Evolutionary conservation across 106 monocot genomes (phyloP).

Genomic region (Alisma plantagoaquatica): DNA sequence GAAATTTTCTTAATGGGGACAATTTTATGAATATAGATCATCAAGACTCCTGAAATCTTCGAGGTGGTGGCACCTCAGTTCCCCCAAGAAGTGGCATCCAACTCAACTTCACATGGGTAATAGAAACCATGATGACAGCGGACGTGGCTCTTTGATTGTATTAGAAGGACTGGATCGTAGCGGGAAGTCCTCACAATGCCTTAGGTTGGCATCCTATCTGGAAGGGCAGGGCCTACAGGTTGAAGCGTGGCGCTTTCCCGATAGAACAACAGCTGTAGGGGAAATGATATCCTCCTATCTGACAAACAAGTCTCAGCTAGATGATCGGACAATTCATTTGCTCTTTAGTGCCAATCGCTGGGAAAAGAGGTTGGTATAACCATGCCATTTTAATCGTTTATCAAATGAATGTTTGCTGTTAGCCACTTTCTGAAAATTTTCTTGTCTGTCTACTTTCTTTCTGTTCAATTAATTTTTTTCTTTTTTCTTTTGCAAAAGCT

Average conservation of each 20-base stretch:
- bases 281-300: conserved; percentile 94
- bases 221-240: conserved; percentile 40
- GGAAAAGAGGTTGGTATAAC: conserved; percentile 77
- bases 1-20: no score
- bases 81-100: conserved; percentile 3
- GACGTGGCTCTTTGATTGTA: conserved; percentile 76
- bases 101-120: conserved; percentile 34
- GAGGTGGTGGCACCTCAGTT: conserved; percentile 1
- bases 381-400: no score
- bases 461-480: no score
- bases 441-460: no score
- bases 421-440: no score
- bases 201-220: conserved; percentile 46
- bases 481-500: no score
- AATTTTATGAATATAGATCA: no score
- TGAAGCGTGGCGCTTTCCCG: conserved; percentile 82
- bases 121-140: background rate
- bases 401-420: no score
- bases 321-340: conserved; percentile 81
- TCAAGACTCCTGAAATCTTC: no score
- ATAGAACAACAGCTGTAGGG: conserved; percentile 62
- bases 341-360: conserved; percentile 98
- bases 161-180: conserved; percentile 92
- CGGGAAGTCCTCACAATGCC: conserved; percentile 84
- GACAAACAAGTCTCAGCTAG: conserved; percentile 53